phyloP scores from a whole-genome alignment of 305 asterid species.

The Ajuga reptans region DNA sequence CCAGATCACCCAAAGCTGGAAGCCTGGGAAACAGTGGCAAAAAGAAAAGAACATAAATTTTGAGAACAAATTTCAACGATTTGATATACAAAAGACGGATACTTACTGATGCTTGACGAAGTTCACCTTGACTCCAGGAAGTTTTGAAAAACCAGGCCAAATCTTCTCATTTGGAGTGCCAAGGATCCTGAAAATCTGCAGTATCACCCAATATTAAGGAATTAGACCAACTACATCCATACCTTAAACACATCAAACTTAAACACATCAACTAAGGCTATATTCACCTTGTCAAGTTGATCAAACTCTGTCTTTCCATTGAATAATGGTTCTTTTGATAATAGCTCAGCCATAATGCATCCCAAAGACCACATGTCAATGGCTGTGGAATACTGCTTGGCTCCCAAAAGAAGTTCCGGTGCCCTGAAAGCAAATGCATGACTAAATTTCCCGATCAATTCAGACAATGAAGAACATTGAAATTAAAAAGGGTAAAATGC shows the following conservation, averaged over 20 bases:
- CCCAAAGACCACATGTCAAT: conserved; percentile 96
- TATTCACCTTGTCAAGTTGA: conserved; percentile 79
- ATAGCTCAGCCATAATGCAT: conserved; percentile 83
- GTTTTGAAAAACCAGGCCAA: conserved; percentile 83
- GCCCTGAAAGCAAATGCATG: conserved; percentile 47
- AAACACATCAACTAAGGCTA: background rate
- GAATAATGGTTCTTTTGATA: conserved; percentile 65
- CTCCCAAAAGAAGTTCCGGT: conserved; percentile 85
- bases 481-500: background rate
- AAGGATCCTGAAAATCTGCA: conserved; percentile 67
- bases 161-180: conserved; percentile 80
- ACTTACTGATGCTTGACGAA: conserved; percentile 85
- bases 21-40: conserved; percentile 90
- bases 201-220: conserved; percentile 11
- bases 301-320: conserved; percentile 73
- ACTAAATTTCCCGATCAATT: background rate
- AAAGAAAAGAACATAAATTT: conserved; percentile 45
- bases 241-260: too few relatives aligned
- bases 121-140: conserved; percentile 78
- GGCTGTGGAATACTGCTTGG: conserved; percentile 73
- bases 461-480: background rate
- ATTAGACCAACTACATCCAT: conserved; percentile 1
- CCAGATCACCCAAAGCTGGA: conserved; percentile 95
- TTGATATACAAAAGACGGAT: conserved; percentile 28
- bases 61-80: conserved; percentile 18